Conservation (phyloP, 23 red algal genomes). For the Pyropia yezoensis region DNA sequence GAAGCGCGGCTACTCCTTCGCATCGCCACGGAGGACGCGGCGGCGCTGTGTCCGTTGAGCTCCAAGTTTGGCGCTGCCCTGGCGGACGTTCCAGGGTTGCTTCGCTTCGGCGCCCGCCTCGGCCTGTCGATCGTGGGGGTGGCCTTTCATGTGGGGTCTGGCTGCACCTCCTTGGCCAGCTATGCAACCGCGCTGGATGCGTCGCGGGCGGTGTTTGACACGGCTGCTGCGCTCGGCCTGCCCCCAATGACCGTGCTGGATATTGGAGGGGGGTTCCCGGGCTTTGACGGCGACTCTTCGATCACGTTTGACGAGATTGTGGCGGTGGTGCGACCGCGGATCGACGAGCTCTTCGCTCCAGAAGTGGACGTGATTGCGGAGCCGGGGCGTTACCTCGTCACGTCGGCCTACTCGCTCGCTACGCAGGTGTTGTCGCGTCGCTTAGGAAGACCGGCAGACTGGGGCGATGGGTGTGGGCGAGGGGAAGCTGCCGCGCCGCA, state of each 20-base stretch:
- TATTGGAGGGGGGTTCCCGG: conserved; percentile 93
- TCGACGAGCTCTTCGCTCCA: conserved; percentile 38
- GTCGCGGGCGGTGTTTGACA: conserved; percentile 47
- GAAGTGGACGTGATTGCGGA: conserved; percentile 77
- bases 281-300: conserved; percentile 54
- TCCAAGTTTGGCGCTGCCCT: conserved; percentile 69
- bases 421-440: conserved; percentile 39
- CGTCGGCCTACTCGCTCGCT: conserved; percentile 40
- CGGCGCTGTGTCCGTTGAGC: conserved; percentile 64
- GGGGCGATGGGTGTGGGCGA: conserved; percentile 4
- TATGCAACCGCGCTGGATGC: conserved; percentile 50
- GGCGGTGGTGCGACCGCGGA: conserved; percentile 10
- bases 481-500: neutral
- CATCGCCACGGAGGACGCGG: conserved; percentile 68
- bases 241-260: conserved; percentile 49
- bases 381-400: conserved; percentile 74
- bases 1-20: conserved; percentile 45
- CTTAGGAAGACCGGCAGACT: neutral
- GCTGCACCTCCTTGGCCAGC: conserved; percentile 17
- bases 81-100: conserved; percentile 46
- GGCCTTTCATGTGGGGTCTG: conserved; percentile 89
- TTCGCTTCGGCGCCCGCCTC: conserved; percentile 27
- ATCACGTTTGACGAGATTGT: conserved; percentile 70
- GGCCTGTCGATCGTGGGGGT: conserved; percentile 66
- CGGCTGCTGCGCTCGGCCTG: conserved; percentile 23